phyloP scores from a whole-genome alignment of 495 filamentous ascomycete genomes.

The Podospora pseudocomata region DNA sequence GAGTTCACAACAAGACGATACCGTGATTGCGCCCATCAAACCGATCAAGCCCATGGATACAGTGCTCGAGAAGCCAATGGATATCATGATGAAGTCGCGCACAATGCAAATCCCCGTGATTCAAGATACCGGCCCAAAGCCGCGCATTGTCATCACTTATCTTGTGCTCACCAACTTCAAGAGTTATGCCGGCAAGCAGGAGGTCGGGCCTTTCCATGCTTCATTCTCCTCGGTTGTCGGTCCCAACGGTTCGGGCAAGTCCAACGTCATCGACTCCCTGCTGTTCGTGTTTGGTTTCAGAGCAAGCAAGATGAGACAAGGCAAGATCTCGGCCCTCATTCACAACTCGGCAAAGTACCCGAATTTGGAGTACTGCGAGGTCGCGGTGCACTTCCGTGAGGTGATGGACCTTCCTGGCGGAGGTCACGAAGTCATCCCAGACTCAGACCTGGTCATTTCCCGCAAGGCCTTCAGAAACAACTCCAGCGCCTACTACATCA shows the following conservation, averaged over 20 bases:
- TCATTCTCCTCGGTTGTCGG: slow-evolving; percentile 99
- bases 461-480: slow-evolving; percentile 97
- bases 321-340: slow-evolving; percentile 95
- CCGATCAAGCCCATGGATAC: slow-evolving; percentile 71
- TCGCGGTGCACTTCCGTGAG: slow-evolving; percentile 92
- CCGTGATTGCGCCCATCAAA: slow-evolving; percentile 46
- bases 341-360: slow-evolving; percentile 90
- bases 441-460: slow-evolving; percentile 82
- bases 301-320: slow-evolving; percentile 98
- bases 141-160: slow-evolving; percentile 86
- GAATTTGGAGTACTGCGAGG: slow-evolving; percentile 84
- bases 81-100: slow-evolving; percentile 87
- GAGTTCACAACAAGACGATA: slow-evolving; percentile 33
- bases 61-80: slow-evolving; percentile 82
- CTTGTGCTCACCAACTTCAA: slow-evolving; percentile 94
- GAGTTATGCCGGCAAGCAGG: slow-evolving; percentile 91
- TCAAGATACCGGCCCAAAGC: slow-evolving; percentile 70
- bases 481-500: slow-evolving; percentile 95
- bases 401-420: slow-evolving; percentile 83
- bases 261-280: slow-evolving; percentile 96
- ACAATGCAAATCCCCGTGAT: slow-evolving; percentile 60
- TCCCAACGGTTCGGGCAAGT: slow-evolving; percentile 96
- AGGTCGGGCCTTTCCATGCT: slow-evolving; percentile 93
- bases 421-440: slow-evolving; percentile 65
- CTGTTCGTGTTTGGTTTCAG: slow-evolving; percentile 98